phyloP scores from a whole-genome alignment of 495 filamentous ascomycete species.

The Evernia prunastri region DNA sequence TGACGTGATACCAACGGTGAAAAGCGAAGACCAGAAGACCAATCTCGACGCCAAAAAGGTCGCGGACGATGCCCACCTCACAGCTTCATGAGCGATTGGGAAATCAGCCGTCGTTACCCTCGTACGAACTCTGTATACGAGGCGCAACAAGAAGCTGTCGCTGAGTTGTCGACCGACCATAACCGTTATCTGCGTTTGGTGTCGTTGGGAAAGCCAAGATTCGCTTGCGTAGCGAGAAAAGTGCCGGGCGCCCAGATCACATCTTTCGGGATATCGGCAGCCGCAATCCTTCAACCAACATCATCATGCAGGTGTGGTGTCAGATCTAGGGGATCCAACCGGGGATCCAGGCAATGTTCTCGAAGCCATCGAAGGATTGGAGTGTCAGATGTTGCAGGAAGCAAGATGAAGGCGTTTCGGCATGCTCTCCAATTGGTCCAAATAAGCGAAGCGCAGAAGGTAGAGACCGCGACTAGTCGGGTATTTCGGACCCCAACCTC shows the following conservation, averaged over 20 bases:
- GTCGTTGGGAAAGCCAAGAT: neutral
- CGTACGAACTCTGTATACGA: neutral
- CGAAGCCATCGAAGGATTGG: conserved; percentile 4
- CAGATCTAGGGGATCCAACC: neutral
- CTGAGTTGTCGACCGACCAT: neutral
- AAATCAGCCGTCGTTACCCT: neutral
- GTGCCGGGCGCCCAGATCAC: neutral
- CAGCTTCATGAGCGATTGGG: neutral
- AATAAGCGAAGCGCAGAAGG: conserved; percentile 11
- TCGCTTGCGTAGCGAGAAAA: neutral
- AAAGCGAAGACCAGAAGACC: neutral
- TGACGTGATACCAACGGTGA: neutral
- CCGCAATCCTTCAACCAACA: neutral
- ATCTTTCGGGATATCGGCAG: neutral
- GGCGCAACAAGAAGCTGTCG: neutral
- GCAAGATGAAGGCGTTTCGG: conserved; percentile 5
- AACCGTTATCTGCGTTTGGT: neutral
- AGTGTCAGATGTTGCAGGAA: conserved; percentile 2
- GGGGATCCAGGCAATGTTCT: neutral
- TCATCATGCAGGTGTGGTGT: neutral
- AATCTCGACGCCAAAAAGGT: neutral
- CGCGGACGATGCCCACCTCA: neutral
- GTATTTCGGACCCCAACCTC: conserved; percentile 15
- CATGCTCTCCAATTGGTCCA: neutral
- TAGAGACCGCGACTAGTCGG: conserved; percentile 5